phyloP scores from a whole-genome alignment of 352 stramenopile species.

The Phytophthora cryptogea region DNA sequence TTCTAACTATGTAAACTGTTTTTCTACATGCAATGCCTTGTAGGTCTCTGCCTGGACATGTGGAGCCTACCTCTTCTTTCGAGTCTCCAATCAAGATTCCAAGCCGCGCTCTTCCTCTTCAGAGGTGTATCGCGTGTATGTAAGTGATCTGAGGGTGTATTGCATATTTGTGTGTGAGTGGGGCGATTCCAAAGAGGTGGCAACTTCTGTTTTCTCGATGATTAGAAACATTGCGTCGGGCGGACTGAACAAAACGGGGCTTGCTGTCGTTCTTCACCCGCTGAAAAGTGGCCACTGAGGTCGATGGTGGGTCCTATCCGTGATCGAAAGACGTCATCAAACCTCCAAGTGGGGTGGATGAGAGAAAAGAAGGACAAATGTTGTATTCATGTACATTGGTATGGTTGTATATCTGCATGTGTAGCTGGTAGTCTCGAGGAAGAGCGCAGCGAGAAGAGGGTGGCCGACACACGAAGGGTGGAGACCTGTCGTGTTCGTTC shows the following conservation, averaged over 20 bases:
- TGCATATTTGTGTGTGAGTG: slow-evolving; percentile 33
- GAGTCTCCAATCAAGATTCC: slow-evolving; percentile 15
- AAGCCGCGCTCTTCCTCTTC: slow-evolving; percentile 33
- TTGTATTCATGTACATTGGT: slow-evolving; percentile 16
- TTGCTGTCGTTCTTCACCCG: slow-evolving; percentile 42
- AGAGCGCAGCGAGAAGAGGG: slow-evolving; percentile 35
- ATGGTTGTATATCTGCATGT: slow-evolving; percentile 21
- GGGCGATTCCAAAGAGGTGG: slow-evolving; percentile 31
- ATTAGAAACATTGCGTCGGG: slow-evolving; percentile 87
- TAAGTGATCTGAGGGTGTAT: slow-evolving; percentile 9
- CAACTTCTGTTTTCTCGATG: slow-evolving; percentile 65
- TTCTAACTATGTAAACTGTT: slow-evolving; percentile 47
- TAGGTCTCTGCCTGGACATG: slow-evolving; percentile 44
- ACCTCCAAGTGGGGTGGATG: slow-evolving; percentile 57
- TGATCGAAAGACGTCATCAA: slow-evolving; percentile 82
- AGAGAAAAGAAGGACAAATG: slow-evolving; percentile 55
- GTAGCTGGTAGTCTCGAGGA: slow-evolving; percentile 16
- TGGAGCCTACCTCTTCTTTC: slow-evolving; percentile 27
- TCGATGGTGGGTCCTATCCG: slow-evolving; percentile 37
- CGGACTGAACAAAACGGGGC: slow-evolving; percentile 80
- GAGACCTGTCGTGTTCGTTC: slow-evolving; percentile 25
- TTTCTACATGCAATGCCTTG: slow-evolving; percentile 34
- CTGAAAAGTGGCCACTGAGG: slow-evolving; percentile 73
- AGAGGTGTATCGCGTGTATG: neutral
- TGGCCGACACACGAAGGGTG: slow-evolving; percentile 25